Evolutionary conservation across 768 basidiomycete genomes (phyloP), one percentile per base, ranked within the genome.

Genomic region (Leccinum longicurvipes): DNA sequence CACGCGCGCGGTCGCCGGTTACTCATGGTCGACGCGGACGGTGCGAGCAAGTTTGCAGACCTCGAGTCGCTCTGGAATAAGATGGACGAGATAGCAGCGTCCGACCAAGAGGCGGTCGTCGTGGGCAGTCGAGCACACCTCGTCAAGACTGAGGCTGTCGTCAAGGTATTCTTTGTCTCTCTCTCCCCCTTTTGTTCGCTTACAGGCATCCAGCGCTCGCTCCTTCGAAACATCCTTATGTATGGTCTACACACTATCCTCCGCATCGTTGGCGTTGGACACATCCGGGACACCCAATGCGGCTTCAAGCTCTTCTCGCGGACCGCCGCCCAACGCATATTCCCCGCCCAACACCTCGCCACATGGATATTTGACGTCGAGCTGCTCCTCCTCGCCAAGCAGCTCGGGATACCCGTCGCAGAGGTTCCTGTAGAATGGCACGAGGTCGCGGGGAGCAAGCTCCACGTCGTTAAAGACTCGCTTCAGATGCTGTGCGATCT

Each of bases 361-460:
- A 87, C 90, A 1, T 98, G 95, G 95, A 94, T 96, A 69, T 98
- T 98, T 64, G 95, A 98, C 72, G 94, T 97, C 55, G 95, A 98
- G 70, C 81, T 97, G 5, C 77, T 98, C 19, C 77, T 97, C 10
- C 79, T 95, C 36, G 92, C 94, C 9, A 87, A 91, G 67, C 81
- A 87, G 68, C 76, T 89, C 39, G 65, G 77, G 9, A 87, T 97
- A 55, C 90, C 93, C 2, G 87, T 94, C 2, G 79, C 72, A 7
- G 95, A 98, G 67, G 91, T 97, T 7, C 83, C 92, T 0, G 86
- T 98, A 27, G 83, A 86, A 60, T 98, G 95, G 95, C 88, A 93
- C 57, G 95, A 98, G 73, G 90, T 98, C 3, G 80, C 85, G 0
- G 95, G 95, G 41, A 94, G 92, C 76, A 98, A 98, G 73, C 78